These are phyloP conservation scores for Aspergillus texensis DNA, from an alignment of 2,329 filamentous ascomycete species.

Conservation along the genomic window DNA sequence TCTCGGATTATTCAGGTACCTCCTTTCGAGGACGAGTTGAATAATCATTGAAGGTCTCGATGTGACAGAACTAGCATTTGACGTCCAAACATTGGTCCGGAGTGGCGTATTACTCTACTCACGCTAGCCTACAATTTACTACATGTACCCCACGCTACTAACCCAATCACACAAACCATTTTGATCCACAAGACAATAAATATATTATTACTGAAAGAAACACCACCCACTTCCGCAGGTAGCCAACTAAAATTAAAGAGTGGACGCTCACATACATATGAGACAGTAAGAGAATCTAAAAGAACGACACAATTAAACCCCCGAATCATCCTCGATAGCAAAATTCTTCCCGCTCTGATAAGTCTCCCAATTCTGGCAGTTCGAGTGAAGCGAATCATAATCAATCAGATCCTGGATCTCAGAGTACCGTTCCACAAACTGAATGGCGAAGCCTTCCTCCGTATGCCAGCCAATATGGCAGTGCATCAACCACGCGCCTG, in stretches of 20 bases:
- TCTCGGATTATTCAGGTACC: too few relatives aligned
- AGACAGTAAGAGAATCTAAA: neutral
- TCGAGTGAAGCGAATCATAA: conserved; percentile 10
- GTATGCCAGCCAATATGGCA: conserved; percentile 38
- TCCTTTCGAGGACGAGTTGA: neutral
- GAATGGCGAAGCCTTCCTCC: conserved; percentile 33
- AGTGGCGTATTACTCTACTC: neutral
- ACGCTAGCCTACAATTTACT: neutral
- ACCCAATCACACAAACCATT: too few relatives aligned
- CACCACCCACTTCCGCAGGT: neutral
- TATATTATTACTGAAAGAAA: neutral
- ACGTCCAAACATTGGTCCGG: neutral
- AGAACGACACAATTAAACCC: neutral
- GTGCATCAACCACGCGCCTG: conserved; percentile 47
- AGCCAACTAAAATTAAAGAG: neutral
- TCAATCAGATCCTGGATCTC: conserved; percentile 29
- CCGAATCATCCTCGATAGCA: neutral
- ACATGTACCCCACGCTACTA: too few relatives aligned
- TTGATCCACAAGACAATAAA: neutral
- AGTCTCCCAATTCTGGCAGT: conserved; percentile 1
- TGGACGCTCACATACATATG: neutral
- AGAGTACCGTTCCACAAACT: conserved; percentile 35
- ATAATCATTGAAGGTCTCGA: neutral
- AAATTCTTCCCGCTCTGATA: neutral
- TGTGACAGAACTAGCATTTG: neutral